Percentiles rank a stretch among this genome's conserved stretches.
These are phyloP conservation scores for Aurifilum marmelostoma DNA, from an alignment of 2,329 filamentous ascomycete genomes.

Conservation along the genomic window DNA sequence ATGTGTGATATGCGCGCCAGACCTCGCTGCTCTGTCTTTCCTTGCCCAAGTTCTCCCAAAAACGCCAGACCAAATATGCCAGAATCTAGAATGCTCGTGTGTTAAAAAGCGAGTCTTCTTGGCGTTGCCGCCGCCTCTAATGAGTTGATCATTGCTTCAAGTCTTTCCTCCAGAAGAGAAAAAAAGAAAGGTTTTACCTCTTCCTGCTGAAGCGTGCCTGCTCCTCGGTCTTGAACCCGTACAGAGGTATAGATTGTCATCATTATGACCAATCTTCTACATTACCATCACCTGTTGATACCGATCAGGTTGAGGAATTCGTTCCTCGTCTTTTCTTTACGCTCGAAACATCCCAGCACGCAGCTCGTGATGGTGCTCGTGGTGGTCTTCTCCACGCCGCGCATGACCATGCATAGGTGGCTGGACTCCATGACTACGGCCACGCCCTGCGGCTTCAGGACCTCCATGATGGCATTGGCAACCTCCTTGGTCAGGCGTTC, in stretches of 20 bases:
- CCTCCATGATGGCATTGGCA: constrained; percentile 88
- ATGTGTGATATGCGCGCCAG: constrained; percentile 10
- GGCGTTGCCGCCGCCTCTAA: constrained; percentile 28
- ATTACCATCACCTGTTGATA: constrained; percentile 51
- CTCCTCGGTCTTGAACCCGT: background rate
- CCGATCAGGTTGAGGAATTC: constrained; percentile 86
- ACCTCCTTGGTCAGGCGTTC: constrained; percentile 96
- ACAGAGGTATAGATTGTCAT: background rate
- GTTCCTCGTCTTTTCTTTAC: constrained; percentile 89
- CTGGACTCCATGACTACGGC: constrained; percentile 97
- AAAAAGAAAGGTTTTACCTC: background rate
- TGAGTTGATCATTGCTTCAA: constrained; percentile 28
- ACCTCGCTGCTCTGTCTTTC: constrained; percentile 10
- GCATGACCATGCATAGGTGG: constrained; percentile 98
- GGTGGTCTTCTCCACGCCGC: constrained; percentile 91
- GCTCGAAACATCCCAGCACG: constrained; percentile 94
- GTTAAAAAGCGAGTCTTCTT: constrained; percentile 12
- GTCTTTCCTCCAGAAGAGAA: no score
- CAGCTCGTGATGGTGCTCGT: constrained; percentile 93
- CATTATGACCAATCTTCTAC: constrained; percentile 11
- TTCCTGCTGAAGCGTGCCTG: background rate
- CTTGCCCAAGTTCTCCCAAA: constrained; percentile 2
- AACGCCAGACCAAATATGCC: constrained; percentile 26
- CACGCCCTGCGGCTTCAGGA: constrained; percentile 91
- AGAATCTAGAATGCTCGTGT: constrained; percentile 22